These are phyloP conservation scores for Annulohypoxylon stygium DNA, from an alignment of 495 filamentous ascomycete species.

Conservation along the genomic window DNA sequence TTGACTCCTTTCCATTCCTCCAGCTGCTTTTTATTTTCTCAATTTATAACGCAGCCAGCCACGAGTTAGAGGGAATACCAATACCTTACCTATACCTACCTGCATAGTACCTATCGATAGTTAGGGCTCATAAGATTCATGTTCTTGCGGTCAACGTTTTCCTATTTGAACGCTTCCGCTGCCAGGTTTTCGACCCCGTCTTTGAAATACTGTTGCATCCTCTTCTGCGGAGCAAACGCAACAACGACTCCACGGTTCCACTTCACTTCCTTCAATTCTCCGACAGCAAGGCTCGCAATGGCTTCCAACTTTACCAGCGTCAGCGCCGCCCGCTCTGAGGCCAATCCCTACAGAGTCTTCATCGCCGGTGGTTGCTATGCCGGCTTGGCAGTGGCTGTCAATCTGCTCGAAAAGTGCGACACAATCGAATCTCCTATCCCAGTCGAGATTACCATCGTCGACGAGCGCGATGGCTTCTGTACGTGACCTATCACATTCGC, in stretches of 20 bases:
- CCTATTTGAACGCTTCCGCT: conserved; percentile 12
- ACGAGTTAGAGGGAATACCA: neutral
- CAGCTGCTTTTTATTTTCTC: conserved; percentile 5
- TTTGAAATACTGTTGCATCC: conserved; percentile 28
- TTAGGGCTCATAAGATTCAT: conserved; percentile 21
- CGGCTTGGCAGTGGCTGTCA: conserved; percentile 71
- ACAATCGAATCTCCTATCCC: conserved; percentile 57
- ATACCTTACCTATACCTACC: neutral
- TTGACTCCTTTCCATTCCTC: conserved; percentile 11
- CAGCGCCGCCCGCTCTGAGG: conserved; percentile 24
- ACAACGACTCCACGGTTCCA: conserved; percentile 24
- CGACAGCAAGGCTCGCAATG: conserved; percentile 33
- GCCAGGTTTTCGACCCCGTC: conserved; percentile 25
- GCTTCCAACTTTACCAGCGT: conserved; percentile 23
- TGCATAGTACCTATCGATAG: neutral
- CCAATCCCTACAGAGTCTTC: conserved; percentile 58
- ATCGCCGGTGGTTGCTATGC: conserved; percentile 75
- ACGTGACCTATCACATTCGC: conserved; percentile 29
- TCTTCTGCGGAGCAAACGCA: conserved; percentile 16
- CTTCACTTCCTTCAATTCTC: conserved; percentile 26
- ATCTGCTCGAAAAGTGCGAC: conserved; percentile 70
- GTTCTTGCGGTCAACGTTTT: conserved; percentile 30
- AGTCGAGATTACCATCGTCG: conserved; percentile 74
- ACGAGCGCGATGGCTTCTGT: conserved; percentile 81
- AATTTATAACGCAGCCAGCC: conserved; percentile 28